Conservation (phyloP, 331 rosid genomes). For the Ulmus americana region DNA sequence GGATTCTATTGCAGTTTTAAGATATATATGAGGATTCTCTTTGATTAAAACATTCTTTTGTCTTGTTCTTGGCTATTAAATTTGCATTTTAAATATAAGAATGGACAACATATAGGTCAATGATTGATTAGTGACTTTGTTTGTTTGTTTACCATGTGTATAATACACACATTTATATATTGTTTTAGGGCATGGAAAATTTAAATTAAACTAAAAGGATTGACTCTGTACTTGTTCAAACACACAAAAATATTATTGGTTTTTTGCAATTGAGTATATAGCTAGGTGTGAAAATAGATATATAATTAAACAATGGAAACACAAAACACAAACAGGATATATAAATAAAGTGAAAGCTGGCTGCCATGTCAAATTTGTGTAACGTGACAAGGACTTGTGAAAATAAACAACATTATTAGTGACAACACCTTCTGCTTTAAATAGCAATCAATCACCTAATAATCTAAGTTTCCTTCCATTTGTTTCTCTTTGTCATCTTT, state of each 20-base stretch:
- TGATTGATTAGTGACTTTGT: neutral
- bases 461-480: constrained; percentile 19
- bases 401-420: constrained; percentile 20
- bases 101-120: constrained; percentile 2
- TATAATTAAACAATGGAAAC: neutral
- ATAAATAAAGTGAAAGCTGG: neutral
- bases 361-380: neutral
- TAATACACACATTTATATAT: too few relatives aligned
- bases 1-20: constrained; percentile 14
- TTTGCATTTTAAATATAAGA: neutral
- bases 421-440: constrained; percentile 13
- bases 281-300: too few relatives aligned
- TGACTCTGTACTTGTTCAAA: neutral
- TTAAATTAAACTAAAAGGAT: neutral
- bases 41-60: neutral
- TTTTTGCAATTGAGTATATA: too few relatives aligned
- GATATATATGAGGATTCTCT: neutral
- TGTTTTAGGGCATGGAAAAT: too few relatives aligned
- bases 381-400: constrained; percentile 10
- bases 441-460: constrained; percentile 32
- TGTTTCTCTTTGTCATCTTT: constrained; percentile 8
- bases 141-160: too few relatives aligned
- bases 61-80: neutral
- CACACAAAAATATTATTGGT: too few relatives aligned
- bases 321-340: neutral